Conservation (phyloP, 1,284 basidiomycete genomes). For the Ceratobasidium sp. region DNA sequence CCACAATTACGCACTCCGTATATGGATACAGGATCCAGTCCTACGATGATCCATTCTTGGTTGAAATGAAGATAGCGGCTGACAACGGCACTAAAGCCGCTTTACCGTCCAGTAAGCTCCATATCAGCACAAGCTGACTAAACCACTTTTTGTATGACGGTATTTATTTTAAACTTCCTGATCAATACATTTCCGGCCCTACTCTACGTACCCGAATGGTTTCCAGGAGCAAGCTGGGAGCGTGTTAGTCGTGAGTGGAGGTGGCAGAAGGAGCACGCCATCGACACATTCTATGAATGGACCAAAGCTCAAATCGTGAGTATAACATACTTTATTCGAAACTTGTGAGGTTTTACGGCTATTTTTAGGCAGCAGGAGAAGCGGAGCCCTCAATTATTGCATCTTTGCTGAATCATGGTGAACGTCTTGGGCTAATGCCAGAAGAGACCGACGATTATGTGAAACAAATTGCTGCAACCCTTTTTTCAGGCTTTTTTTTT, state of each 20-base stretch:
- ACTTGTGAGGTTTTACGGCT: neutral
- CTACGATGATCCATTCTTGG: neutral
- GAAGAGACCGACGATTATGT: constrained; percentile 5
- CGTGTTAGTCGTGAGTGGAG: neutral
- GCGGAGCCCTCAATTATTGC: constrained; percentile 7
- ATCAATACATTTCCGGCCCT: constrained; percentile 34
- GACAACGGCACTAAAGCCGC: neutral
- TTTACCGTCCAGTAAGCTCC: neutral
- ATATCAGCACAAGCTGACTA: neutral
- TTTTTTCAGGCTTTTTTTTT: no score
- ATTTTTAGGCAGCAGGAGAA: neutral
- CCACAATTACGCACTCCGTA: neutral
- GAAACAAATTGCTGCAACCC: no score
- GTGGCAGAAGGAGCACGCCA: neutral
- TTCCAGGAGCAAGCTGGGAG: constrained; percentile 27
- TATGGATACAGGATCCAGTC: constrained; percentile 18
- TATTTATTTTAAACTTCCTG: constrained; percentile 4
- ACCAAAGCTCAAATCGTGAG: neutral
- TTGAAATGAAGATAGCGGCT: neutral
- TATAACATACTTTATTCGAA: neutral
- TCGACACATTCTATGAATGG: neutral
- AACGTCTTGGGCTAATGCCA: neutral
- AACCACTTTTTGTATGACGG: neutral
- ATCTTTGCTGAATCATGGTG: neutral
- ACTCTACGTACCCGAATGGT: constrained; percentile 19